Base-by-base conservation (phyloP, 2,329 filamentous ascomycete species). In the Apiospora marii region DNA sequence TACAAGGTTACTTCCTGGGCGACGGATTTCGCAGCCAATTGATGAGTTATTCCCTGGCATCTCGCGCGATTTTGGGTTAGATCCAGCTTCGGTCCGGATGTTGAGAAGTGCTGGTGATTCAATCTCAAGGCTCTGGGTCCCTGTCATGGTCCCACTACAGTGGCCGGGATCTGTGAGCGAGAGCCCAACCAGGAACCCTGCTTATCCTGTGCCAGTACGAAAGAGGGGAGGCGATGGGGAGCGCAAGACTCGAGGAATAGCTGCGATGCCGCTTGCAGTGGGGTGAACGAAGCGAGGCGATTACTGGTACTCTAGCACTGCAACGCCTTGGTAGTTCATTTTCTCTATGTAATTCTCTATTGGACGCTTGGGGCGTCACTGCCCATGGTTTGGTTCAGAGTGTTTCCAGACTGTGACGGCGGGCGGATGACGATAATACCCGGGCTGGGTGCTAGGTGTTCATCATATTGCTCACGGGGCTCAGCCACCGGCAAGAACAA, bases 331-430 rank as follows among this genome's bases (percentile, higher is more conserved):
- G 58, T 64, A 34, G 34, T 64, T 19, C 37, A 64, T 64, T 34
- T 64, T 64, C 58, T 30, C 41, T 64, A 73, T 76, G 77, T 77
- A 77, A 74, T 74, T 77, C 76, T 79, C 74, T 76, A 78, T 78
- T 78, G 75, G 77, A 74, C 72, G 74, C 73, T 76, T 73, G 71
- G 75, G 58, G 58, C 58, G 58, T 41, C 34, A 19, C 53, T 37
- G 53, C 34, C 34, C 58, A 64, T 64, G 58, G 58, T 64, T 64
- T 64, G 34, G 30, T 41, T 22, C 12, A 41, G 58, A 64, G 19
- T 24, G 58, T 64, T 64, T 64, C 58, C 58, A 64, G 58, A 41
- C 58, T 64, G 58, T 64, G 58, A 64, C 34, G 58, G 58, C 34
- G 34, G 34, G 30, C 58, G 58, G 58, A 64, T 74, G 71, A 49